These are phyloP conservation scores for Aspergillus mulundensis DNA, from an alignment of 495 filamentous ascomycete genomes.

Conservation along the genomic window DNA sequence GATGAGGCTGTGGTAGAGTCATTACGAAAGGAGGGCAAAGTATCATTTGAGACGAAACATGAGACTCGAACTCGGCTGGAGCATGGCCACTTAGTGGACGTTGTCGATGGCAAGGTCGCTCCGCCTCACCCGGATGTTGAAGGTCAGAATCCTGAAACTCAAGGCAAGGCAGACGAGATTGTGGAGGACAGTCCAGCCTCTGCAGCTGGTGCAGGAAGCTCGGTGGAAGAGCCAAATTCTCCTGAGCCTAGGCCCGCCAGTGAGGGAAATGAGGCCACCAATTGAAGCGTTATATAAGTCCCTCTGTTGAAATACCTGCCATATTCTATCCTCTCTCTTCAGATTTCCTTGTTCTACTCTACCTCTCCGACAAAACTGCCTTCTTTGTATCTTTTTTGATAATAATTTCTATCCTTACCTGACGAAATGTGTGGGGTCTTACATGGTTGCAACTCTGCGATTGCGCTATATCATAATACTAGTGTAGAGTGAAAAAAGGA, in stretches of 20 bases:
- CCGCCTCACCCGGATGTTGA: constrained; percentile 84
- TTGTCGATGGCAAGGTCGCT: constrained; percentile 70
- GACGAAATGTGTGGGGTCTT: constrained; percentile 21
- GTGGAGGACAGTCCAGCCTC: constrained; percentile 40
- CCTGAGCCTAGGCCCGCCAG: constrained; percentile 68
- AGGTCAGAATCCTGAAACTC: constrained; percentile 64
- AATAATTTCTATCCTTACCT: constrained; percentile 16
- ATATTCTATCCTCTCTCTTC: constrained; percentile 8
- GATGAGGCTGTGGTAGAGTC: constrained; percentile 77
- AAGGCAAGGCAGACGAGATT: constrained; percentile 34
- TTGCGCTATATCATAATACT: constrained; percentile 4
- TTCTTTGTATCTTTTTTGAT: constrained; percentile 15
- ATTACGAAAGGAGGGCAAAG: constrained; percentile 73
- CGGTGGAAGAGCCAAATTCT: constrained; percentile 50
- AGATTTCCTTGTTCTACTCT: not conserved
- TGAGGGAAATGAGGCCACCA: constrained; percentile 67
- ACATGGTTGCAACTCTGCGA: constrained; percentile 15
- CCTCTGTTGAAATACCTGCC: constrained; percentile 9
- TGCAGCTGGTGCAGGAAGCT: constrained; percentile 60
- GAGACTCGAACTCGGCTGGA: constrained; percentile 73
- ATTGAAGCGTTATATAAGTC: constrained; percentile 18
- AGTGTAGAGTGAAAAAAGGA: constrained; percentile 24
- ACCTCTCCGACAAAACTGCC: constrained; percentile 1
- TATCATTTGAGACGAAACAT: constrained; percentile 90
- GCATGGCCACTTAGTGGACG: constrained; percentile 37